These are phyloP conservation scores for Aureobasidium subglaciale DNA, from an alignment of 2,329 filamentous ascomycete genomes.

Conservation along the genomic window DNA sequence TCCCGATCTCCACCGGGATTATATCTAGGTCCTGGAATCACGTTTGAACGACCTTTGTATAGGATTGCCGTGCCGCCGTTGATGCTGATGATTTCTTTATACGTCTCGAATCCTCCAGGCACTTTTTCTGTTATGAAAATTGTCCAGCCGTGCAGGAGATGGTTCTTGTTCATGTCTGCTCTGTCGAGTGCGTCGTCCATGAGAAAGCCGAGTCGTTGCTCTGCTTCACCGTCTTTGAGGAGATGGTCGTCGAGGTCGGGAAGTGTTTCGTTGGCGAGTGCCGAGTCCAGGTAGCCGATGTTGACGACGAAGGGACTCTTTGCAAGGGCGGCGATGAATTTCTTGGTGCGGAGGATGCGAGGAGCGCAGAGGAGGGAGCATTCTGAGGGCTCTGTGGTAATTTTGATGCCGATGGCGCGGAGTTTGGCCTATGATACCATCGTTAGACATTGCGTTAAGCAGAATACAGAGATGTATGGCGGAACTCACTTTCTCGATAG, in stretches of 20 bases:
- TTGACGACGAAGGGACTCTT: constrained; percentile 71
- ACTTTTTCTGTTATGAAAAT: constrained; percentile 81
- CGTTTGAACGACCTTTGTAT: constrained; percentile 62
- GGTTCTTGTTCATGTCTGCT: constrained; percentile 68
- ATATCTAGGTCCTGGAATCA: constrained; percentile 40
- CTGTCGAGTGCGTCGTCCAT: constrained; percentile 61
- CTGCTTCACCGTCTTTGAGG: constrained; percentile 65
- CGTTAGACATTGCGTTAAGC: too few relatives aligned
- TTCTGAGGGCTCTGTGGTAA: constrained; percentile 66
- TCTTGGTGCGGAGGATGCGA: constrained; percentile 78
- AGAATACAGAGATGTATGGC: too few relatives aligned
- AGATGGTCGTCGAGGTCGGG: constrained; percentile 58
- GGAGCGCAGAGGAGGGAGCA: constrained; percentile 87
- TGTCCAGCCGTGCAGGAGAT: constrained; percentile 65
- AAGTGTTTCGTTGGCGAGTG: constrained; percentile 58
- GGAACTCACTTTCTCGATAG: constrained; percentile 68
- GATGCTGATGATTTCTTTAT: constrained; percentile 74
- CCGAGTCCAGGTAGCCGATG: constrained; percentile 70
- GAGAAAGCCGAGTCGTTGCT: constrained; percentile 62
- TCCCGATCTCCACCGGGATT: constrained; percentile 51
- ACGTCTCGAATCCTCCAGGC: constrained; percentile 74
- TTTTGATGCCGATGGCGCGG: constrained; percentile 72
- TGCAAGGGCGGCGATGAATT: constrained; percentile 84
- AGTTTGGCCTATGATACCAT: constrained; percentile 78
- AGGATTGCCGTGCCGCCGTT: constrained; percentile 80